phyloP scores from a whole-genome alignment of 176 grass and related monocot species.

The Raddia distichophylla region DNA sequence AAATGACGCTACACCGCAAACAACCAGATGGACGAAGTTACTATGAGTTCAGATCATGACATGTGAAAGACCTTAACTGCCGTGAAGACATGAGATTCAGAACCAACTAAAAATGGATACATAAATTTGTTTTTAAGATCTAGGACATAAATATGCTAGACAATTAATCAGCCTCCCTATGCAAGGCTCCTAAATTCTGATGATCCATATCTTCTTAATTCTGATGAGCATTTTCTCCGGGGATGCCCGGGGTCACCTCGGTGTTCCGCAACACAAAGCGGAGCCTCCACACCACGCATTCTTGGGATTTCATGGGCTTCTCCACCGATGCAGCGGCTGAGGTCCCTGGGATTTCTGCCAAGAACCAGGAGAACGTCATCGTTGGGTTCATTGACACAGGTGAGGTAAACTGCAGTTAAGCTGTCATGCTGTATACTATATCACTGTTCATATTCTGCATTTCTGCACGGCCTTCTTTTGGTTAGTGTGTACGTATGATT shows the following conservation, averaged over 20 bases:
- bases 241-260: slow-evolving; percentile 64
- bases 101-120: too few species aligned
- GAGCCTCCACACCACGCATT: slow-evolving; percentile 68
- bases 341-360: slow-evolving; percentile 66
- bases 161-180: background rate
- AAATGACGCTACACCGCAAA: too few species aligned
- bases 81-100: too few species aligned
- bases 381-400: slow-evolving; percentile 79
- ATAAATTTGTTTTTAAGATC: too few species aligned
- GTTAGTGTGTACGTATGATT: background rate
- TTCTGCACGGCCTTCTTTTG: background rate
- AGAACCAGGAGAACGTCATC: slow-evolving; percentile 77
- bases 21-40: too few species aligned
- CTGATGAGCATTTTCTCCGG: slow-evolving; percentile 36
- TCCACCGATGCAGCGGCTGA: slow-evolving; percentile 51
- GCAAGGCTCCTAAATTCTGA: background rate
- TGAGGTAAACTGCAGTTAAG: background rate
- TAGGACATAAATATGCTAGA: too few species aligned
- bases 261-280: slow-evolving; percentile 75
- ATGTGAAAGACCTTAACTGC: too few species aligned
- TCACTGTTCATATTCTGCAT: background rate
- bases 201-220: too few species aligned
- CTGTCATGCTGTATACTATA: background rate
- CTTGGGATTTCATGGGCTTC: slow-evolving; percentile 91
- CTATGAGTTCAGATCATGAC: too few species aligned